phyloP scores from a whole-genome alignment of 192 early-diverging fungal species.

The Umbelopsis sp. region DNA sequence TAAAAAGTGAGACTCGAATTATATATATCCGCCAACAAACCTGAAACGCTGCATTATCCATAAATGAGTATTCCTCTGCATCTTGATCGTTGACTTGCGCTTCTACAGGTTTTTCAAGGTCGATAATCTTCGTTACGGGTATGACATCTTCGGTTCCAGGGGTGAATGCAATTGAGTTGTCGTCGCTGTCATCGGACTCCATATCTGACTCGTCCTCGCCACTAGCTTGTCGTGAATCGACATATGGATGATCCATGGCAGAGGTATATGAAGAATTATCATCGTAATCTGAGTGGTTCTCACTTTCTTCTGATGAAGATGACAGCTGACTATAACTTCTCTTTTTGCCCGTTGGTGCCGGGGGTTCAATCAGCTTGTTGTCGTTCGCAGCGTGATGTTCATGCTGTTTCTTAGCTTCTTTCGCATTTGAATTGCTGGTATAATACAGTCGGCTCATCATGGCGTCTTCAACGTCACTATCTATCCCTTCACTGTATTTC shows the following conservation, averaged over 20 bases:
- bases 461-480: conserved; percentile 15
- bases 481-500: background rate
- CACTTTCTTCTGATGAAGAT: background rate
- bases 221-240: conserved; percentile 8
- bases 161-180: background rate
- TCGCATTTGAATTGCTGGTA: background rate
- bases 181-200: conserved; percentile 1
- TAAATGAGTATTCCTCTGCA: conserved; percentile 6
- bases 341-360: background rate
- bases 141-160: background rate
- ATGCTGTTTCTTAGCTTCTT: background rate
- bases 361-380: background rate
- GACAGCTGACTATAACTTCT: background rate
- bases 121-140: conserved; percentile 11
- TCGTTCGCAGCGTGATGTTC: background rate
- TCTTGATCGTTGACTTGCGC: background rate
- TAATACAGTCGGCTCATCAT: conserved; percentile 8
- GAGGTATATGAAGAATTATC: background rate
- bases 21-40: background rate
- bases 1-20: background rate
- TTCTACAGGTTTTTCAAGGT: conserved; percentile 8
- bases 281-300: background rate
- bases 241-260: background rate
- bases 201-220: background rate
- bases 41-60: conserved; percentile 10